These are phyloP conservation scores for Leishmania lainsoni DNA, from an alignment of 208 protist species.

Conservation along the genomic window DNA sequence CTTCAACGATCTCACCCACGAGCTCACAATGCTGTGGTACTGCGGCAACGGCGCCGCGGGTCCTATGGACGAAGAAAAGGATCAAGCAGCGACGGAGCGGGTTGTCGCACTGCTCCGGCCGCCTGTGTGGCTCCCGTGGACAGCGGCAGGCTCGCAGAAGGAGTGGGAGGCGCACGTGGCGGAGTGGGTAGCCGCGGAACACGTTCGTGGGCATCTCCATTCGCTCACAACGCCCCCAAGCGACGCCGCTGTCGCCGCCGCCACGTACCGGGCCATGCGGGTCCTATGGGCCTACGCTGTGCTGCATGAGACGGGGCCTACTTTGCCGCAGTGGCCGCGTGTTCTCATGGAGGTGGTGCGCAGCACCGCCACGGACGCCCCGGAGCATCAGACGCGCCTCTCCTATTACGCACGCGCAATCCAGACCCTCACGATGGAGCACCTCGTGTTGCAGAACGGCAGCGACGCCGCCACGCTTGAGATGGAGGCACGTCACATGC, in stretches of 20 bases:
- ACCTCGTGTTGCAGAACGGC: not conserved
- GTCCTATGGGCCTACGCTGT: constrained; percentile 24
- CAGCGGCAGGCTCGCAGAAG: not conserved
- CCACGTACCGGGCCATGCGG: constrained; percentile 16
- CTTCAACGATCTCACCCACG: constrained; percentile 9
- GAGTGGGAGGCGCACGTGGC: constrained; percentile 25
- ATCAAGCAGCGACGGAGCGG: not conserved
- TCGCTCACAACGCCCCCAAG: not conserved
- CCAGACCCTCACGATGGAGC: constrained; percentile 12
- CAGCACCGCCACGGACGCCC: constrained; percentile 16
- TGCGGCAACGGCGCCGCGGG: not conserved
- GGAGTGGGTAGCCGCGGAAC: constrained; percentile 19
- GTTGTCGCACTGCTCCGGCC: constrained; percentile 1
- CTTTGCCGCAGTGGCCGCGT: constrained; percentile 15
- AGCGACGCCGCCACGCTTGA: constrained; percentile 1
- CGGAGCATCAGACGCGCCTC: constrained; percentile 9
- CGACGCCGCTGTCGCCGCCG: constrained; percentile 1
- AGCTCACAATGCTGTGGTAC: constrained; percentile 16
- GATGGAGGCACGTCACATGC: constrained; percentile 16
- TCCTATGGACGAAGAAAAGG: not conserved
- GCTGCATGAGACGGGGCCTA: not conserved
- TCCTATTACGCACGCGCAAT: constrained; percentile 22
- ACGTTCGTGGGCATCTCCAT: not conserved
- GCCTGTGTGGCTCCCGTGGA: not conserved
- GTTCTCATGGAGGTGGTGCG: constrained; percentile 20